These are phyloP conservation scores for Irpex sp. DNA, from an alignment of 1,284 basidiomycete species.

Conservation along the genomic window DNA sequence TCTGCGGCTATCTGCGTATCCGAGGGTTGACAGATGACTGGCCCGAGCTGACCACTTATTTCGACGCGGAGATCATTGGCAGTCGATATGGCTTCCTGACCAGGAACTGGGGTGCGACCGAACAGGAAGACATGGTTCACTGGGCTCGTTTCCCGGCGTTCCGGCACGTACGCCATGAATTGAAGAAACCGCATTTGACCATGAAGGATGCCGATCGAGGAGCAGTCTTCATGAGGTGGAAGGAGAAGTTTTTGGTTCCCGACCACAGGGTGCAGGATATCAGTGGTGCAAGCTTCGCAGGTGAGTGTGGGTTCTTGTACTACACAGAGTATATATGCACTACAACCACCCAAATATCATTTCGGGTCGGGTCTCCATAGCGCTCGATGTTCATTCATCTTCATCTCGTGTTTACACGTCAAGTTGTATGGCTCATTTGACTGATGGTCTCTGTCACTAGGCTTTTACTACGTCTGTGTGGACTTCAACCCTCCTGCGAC, in stretches of 20 bases:
- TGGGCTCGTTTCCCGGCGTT: constrained; percentile 93
- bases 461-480: constrained; percentile 61
- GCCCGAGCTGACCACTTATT: constrained; percentile 84
- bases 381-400: background rate
- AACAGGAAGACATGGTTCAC: constrained; percentile 86
- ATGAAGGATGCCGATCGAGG: constrained; percentile 72
- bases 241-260: constrained; percentile 93
- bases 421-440: constrained; percentile 3
- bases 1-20: constrained; percentile 89
- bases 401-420: background rate
- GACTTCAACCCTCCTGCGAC: constrained; percentile 34
- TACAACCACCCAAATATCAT: background rate
- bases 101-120: constrained; percentile 81
- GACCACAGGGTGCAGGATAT: constrained; percentile 93
- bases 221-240: constrained; percentile 94
- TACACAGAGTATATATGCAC: constrained; percentile 1
- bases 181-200: constrained; percentile 72
- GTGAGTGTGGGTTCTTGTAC: constrained; percentile 34
- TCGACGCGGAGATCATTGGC: constrained; percentile 92
- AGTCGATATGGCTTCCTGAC: constrained; percentile 85
- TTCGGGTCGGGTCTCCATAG: background rate
- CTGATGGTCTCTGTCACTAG: constrained; percentile 27
- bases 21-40: constrained; percentile 87
- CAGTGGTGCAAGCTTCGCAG: constrained; percentile 93
- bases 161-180: constrained; percentile 68